Conservation (phyloP, 1,139 yeast species). For the Pneumocystis carinii region DNA sequence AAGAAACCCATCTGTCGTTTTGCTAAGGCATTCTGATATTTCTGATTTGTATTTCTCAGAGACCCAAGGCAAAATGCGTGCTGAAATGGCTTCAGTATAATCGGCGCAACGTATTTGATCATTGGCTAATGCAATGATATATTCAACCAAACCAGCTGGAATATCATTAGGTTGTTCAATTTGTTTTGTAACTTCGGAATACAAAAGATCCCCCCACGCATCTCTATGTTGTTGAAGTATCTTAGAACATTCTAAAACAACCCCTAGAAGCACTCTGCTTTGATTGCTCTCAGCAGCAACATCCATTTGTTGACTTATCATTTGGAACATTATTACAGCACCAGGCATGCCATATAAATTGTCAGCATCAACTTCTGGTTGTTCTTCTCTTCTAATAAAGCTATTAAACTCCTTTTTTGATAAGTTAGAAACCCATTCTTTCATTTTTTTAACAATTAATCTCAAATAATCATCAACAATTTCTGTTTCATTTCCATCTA, state of each 20-base stretch:
- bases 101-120: conserved; percentile 80
- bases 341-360: conserved; percentile 46
- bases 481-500: conserved; percentile 54
- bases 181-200: conserved; percentile 38
- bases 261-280: conserved; percentile 70
- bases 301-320: conserved; percentile 83
- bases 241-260: conserved; percentile 55
- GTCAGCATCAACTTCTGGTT: conserved; percentile 61
- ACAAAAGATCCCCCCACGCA: conserved; percentile 28
- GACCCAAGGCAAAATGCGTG: conserved; percentile 49
- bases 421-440: conserved; percentile 65
- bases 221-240: conserved; percentile 45
- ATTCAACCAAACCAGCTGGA: conserved; percentile 68
- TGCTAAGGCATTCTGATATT: conserved; percentile 44
- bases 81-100: conserved; percentile 58
- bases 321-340: conserved; percentile 61
- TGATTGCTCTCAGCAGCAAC: conserved; percentile 82
- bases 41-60: conserved; percentile 46
- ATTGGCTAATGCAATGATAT: conserved; percentile 69
- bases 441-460: conserved; percentile 54
- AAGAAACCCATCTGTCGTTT: conserved; percentile 59
- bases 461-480: conserved; percentile 55
- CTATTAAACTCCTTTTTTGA: conserved; percentile 41
- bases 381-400: conserved; percentile 46
- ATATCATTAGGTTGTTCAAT: conserved; percentile 33